Evolutionary conservation across 768 basidiomycete genomes (phyloP), one percentile per base, ranked within the genome.

Genomic region (Lactarius quietus): DNA sequence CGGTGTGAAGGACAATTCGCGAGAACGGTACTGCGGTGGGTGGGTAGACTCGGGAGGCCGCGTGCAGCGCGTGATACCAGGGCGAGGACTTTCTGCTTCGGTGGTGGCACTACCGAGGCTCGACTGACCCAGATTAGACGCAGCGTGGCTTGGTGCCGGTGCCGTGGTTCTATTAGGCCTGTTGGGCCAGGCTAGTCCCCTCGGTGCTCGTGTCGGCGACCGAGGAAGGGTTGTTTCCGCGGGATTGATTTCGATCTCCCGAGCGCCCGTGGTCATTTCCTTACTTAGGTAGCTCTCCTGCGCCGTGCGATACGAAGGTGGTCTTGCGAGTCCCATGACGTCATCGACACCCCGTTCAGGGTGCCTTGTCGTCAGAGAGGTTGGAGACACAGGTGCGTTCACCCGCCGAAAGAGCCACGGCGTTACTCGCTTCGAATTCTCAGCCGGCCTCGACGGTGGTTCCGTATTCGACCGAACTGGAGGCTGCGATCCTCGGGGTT

Each of bases 371-470:
- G 38, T 20, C 39, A 45, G 55, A n/a, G 39, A 9, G 4, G 53
- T 54, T 8, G 28, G 23, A 33, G 45, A 33, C 31, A 43, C 35
- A 8, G 59, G 41, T 23, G 59, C 38, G 20, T 61, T 65, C 48
- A 65, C 60, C 39, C 36, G 60, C 31, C 64, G 59, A 8, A 57
- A 26, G 10, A 65, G 59, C 64, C 64, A 65, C 8, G 64, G 64
- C 48, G 59, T 65, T 55, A 65, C 64, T 65, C 64, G 60, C 6
- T 41, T 8, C 35, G 60, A 38, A 52, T 38, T 31, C 17, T 58
- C 35, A 15, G 23, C 17, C 3, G 14, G 31, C 56, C 12, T 20
- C 5, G 29, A 45, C 33, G 7, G 33, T 28, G 23, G 17, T 4
- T 10, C 64, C 17, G 39, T 28, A 33, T 61, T 65, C 6, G 64